Percentiles rank a stretch among this genome's conserved stretches.
Conservation (phyloP, 306 rosid species). For the Alnus rubra region DNA sequence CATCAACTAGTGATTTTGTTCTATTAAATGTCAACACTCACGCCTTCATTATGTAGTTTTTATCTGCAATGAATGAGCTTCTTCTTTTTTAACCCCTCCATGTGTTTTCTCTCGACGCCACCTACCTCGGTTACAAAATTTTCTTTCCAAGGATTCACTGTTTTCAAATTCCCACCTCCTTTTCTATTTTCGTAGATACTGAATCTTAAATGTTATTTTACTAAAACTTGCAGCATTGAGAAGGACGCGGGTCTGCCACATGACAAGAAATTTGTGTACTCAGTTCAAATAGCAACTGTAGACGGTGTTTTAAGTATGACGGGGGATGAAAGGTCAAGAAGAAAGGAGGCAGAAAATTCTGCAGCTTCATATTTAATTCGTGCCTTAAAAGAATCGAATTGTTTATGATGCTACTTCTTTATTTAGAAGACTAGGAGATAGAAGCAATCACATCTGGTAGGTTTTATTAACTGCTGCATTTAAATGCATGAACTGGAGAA, state of each 20-base stretch:
- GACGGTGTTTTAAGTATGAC: constrained; percentile 24
- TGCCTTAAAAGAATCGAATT: constrained; percentile 41
- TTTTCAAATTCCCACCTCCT: background rate
- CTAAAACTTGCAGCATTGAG: constrained; percentile 46
- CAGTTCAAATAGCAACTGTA: constrained; percentile 42
- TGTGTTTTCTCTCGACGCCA: background rate
- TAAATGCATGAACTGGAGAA: background rate
- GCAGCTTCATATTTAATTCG: constrained; percentile 70
- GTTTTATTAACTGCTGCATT: background rate
- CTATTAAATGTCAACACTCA: background rate
- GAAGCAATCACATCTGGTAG: background rate
- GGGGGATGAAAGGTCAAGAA: constrained; percentile 47
- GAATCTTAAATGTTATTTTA: constrained; percentile 4
- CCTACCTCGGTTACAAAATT: background rate
- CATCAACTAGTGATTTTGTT: background rate
- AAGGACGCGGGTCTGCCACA: constrained; percentile 63
- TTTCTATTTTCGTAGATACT: background rate
- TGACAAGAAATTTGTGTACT: constrained; percentile 42
- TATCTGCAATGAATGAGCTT: background rate
- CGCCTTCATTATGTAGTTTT: background rate
- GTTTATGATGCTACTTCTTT: constrained; percentile 22
- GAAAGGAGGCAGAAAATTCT: constrained; percentile 60
- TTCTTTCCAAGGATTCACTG: background rate
- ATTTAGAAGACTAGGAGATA: background rate
- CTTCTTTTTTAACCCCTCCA: background rate